A percentile compares a stretch with the other conserved stretches of the same genome.
Evolutionary conservation across 345 rosid genomes (phyloP).

Genomic region (thale cress (Arabidopsis thaliana)): TAIR10.1 NC_003070.9:28907001-28907500

Average conservation of each 20-base stretch:
- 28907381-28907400: conserved; percentile 93
- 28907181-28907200: conserved; percentile 5
- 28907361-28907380: conserved; percentile 91
- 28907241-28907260: conserved; percentile 10
- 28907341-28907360: conserved; percentile 89
- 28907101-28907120: background rate
- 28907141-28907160: conserved; percentile 5
- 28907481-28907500: conserved; percentile 23
- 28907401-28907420: conserved; percentile 89
- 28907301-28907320: conserved; percentile 1
- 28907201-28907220: background rate
- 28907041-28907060: background rate
- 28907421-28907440: conserved; percentile 60
- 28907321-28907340: conserved; percentile 59
- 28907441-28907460: conserved; percentile 4
- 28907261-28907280: background rate
- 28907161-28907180: background rate
- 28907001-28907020: conserved; percentile 20
- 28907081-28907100: background rate
- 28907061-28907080: background rate
- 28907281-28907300: background rate
- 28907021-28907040: background rate
- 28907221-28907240: background rate
- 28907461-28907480: background rate
- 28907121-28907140: background rate